These are phyloP conservation scores for Naematelia encephala DNA, from an alignment of 768 basidiomycete genomes.

Conservation along the genomic window DNA sequence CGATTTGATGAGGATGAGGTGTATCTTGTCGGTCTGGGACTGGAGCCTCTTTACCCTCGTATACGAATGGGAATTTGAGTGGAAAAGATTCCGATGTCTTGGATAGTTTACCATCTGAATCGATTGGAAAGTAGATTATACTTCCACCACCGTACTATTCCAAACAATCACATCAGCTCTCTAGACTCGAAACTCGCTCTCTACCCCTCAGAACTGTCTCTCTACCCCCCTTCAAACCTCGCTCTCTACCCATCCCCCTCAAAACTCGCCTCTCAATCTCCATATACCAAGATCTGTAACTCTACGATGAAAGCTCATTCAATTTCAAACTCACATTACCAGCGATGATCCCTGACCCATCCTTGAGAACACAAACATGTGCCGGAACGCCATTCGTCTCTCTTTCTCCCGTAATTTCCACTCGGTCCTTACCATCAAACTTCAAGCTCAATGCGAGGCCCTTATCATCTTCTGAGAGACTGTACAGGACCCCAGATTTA, in stretches of 20 bases:
- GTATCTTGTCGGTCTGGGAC: conserved; percentile 64
- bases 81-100: conserved; percentile 34
- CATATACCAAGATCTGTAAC: no score
- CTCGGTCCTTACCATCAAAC: conserved; percentile 57
- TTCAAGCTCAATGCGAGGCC: conserved; percentile 64
- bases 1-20: conserved; percentile 74
- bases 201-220: no score
- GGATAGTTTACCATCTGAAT: conserved; percentile 42
- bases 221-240: no score
- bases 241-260: no score
- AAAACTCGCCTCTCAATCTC: no score
- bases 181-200: no score
- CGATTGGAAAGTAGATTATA: conserved; percentile 60
- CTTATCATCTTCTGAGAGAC: conserved; percentile 61
- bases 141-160: conserved; percentile 67
- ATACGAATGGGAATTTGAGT: conserved; percentile 47
- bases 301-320: no score
- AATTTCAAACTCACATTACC: neutral
- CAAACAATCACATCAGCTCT: neutral
- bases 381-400: conserved; percentile 35
- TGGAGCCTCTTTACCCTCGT: conserved; percentile 58
- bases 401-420: conserved; percentile 51
- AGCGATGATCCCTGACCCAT: neutral
- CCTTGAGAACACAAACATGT: conserved; percentile 56
- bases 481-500: conserved; percentile 55